Evolutionary conservation across 1,284 basidiomycete species (phyloP).

Genomic region (Cryptococcus hybrid): DNA sequence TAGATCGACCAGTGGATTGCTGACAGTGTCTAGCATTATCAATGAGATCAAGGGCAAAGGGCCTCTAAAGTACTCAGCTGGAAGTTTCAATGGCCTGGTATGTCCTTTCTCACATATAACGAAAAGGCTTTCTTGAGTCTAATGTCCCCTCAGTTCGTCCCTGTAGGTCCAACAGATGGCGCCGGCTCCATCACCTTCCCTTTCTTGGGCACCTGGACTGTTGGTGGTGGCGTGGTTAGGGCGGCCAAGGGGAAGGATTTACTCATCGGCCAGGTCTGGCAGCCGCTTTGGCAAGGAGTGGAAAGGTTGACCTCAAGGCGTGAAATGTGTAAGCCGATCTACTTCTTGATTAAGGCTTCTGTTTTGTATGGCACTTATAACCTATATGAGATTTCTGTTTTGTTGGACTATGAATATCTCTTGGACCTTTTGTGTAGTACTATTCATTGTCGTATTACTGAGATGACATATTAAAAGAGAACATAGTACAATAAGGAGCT

Average conservation of each 20-base stretch:
- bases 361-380: too few relatives aligned
- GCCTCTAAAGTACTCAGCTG: conserved; percentile 22
- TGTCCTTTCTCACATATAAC: conserved; percentile 3
- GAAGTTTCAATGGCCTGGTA: conserved; percentile 15
- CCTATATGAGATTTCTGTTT: too few relatives aligned
- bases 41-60: conserved; percentile 28
- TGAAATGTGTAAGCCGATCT: too few relatives aligned
- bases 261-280: conserved; percentile 13
- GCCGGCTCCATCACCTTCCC: conserved; percentile 30
- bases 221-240: conserved; percentile 24
- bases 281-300: neutral
- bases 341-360: too few relatives aligned
- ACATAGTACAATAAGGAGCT: too few relatives aligned
- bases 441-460: too few relatives aligned
- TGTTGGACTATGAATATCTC: too few relatives aligned
- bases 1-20: neutral
- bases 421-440: too few relatives aligned
- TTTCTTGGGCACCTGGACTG: conserved; percentile 20
- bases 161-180: conserved; percentile 30
- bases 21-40: conserved; percentile 22
- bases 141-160: conserved; percentile 20
- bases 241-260: conserved; percentile 26
- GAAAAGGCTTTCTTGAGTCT: neutral
- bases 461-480: too few relatives aligned
- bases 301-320: neutral